These are phyloP conservation scores for Paraphysoderma sedebokerense DNA, from an alignment of 371 early-diverging fungal genomes.

Conservation along the genomic window DNA sequence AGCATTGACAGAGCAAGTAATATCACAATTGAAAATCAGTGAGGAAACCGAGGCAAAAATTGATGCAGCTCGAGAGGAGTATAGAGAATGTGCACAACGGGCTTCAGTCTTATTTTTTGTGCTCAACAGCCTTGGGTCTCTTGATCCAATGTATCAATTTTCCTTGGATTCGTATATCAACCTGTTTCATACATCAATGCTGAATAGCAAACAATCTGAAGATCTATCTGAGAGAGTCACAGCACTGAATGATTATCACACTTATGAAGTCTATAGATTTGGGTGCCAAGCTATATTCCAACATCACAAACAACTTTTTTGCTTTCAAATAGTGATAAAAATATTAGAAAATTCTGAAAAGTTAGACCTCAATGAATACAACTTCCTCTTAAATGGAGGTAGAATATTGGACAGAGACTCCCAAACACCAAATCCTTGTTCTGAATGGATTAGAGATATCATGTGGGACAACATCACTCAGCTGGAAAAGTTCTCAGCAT, in stretches of 20 bases:
- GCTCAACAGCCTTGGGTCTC: constrained; percentile 23
- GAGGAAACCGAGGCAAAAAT: constrained; percentile 34
- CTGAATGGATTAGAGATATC: constrained; percentile 29
- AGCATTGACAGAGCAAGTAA: constrained; percentile 26
- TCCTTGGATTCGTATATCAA: constrained; percentile 33
- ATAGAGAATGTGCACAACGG: constrained; percentile 28
- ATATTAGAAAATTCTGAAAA: constrained; percentile 26
- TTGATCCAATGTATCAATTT: constrained; percentile 40
- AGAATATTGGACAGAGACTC: constrained; percentile 27
- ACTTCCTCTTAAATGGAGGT: constrained; percentile 28
- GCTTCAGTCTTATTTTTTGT: constrained; percentile 35
- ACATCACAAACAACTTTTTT: constrained; percentile 29
- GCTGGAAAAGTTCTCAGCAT: constrained; percentile 18
- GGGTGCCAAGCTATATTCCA: constrained; percentile 32
- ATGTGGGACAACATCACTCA: constrained; percentile 34
- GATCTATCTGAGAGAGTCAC: constrained; percentile 22
- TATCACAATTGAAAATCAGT: constrained; percentile 23
- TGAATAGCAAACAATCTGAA: constrained; percentile 26
- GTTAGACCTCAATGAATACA: constrained; percentile 25
- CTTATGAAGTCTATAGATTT: constrained; percentile 30
- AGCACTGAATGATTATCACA: constrained; percentile 30
- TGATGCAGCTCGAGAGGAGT: constrained; percentile 31
- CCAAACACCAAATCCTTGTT: constrained; percentile 24
- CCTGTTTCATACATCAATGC: constrained; percentile 29
- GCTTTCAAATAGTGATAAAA: constrained; percentile 32